Evolutionary conservation across 768 basidiomycete genomes (phyloP).

Genomic region (Phylloporus sp.): DNA sequence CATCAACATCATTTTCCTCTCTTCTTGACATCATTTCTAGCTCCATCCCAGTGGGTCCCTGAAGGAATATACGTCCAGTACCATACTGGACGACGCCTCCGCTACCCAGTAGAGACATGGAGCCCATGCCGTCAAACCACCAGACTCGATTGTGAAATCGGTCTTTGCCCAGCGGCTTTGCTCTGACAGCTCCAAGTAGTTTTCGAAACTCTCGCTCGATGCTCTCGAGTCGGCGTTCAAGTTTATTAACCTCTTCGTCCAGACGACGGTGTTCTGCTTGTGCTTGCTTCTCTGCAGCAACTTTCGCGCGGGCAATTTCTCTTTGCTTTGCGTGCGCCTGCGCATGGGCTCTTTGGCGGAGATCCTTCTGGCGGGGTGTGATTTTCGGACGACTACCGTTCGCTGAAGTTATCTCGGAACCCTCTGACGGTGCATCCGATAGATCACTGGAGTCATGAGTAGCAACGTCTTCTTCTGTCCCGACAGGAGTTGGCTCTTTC

Average conservation of each 20-base stretch:
- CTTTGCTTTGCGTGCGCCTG: slow-evolving; percentile 69
- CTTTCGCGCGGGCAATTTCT: slow-evolving; percentile 72
- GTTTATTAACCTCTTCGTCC: slow-evolving; percentile 82
- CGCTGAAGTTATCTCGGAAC: slow-evolving; percentile 54
- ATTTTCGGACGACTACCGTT: slow-evolving; percentile 38
- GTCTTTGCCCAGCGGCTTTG: slow-evolving; percentile 86
- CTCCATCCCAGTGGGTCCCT: slow-evolving; percentile 86
- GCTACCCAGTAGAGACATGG: slow-evolving; percentile 69
- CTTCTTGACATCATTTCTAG: slow-evolving; percentile 60
- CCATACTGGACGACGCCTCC: slow-evolving; percentile 81
- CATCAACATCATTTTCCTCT: slow-evolving; percentile 48
- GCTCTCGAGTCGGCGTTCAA: slow-evolving; percentile 74
- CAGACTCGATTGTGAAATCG: slow-evolving; percentile 93
- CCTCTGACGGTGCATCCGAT: slow-evolving; percentile 65
- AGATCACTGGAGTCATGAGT: slow-evolving; percentile 69
- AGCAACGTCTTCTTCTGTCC: slow-evolving; percentile 47
- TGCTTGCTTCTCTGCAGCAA: slow-evolving; percentile 75
- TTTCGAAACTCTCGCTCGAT: slow-evolving; percentile 95
- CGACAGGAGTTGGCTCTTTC: slow-evolving; percentile 39
- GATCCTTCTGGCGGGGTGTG: slow-evolving; percentile 46
- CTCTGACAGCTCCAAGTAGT: slow-evolving; percentile 75
- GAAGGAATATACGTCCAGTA: slow-evolving; percentile 85
- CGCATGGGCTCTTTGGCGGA: slow-evolving; percentile 50
- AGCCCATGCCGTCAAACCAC: slow-evolving; percentile 99
- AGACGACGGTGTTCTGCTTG: slow-evolving; percentile 77